Percentiles rank a stretch among this genome's conserved stretches.
Conservation (phyloP, 2,329 filamentous ascomycete species). For the Beauveria sp. region DNA sequence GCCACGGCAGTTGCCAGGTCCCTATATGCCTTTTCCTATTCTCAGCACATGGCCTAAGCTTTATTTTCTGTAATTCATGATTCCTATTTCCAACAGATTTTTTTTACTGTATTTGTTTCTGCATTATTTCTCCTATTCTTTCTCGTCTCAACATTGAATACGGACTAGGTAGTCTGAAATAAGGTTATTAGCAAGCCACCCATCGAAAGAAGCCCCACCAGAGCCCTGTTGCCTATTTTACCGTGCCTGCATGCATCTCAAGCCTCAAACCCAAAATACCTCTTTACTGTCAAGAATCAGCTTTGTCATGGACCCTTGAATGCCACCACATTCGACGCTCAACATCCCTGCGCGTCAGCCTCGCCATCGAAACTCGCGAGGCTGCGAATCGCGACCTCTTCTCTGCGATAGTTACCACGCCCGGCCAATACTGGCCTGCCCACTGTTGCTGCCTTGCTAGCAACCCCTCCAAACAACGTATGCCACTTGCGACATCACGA, state of each 20-base stretch:
- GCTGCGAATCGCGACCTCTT: background rate
- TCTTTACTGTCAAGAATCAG: background rate
- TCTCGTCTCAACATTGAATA: no score
- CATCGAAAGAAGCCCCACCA: background rate
- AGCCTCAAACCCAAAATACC: background rate
- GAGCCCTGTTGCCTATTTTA: background rate
- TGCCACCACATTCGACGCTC: background rate
- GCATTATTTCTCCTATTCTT: no score
- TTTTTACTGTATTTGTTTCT: no score
- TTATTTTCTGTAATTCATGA: no score
- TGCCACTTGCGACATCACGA: background rate
- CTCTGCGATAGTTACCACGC: background rate
- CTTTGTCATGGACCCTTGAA: conserved; percentile 1
- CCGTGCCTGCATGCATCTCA: background rate
- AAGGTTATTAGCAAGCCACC: no score
- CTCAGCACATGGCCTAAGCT: no score
- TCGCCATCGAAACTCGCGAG: background rate
- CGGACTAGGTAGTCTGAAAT: no score
- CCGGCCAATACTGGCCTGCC: background rate
- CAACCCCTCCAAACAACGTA: background rate
- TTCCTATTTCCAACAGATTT: no score
- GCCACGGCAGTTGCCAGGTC: no score
- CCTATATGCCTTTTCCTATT: no score
- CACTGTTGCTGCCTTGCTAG: background rate
- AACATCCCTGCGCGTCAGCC: conserved; percentile 7